These are phyloP conservation scores for Acanthochlamys bracteata DNA, from an alignment of 106 monocot genomes.

Conservation along the genomic window DNA sequence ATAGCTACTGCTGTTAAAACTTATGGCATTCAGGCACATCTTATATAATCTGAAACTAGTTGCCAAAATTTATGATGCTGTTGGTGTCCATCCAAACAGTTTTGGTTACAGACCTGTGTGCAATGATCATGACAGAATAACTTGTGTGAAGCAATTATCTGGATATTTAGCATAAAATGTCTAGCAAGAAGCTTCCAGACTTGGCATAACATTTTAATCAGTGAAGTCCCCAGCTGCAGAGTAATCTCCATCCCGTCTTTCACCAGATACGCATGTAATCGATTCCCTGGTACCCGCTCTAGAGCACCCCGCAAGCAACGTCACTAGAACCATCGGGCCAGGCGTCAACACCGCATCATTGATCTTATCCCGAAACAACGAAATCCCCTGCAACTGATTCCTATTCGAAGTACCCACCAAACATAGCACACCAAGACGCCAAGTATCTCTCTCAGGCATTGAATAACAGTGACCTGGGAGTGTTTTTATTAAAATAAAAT, in stretches of 20 bases:
- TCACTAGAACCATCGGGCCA: conserved; percentile 33
- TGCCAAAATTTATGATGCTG: no score
- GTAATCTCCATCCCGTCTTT: conserved; percentile 18
- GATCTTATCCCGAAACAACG: conserved; percentile 50
- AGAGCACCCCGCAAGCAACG: conserved; percentile 31
- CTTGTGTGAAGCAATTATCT: no score
- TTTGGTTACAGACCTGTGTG: no score
- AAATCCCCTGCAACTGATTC: conserved; percentile 14
- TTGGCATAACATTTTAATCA: conserved; percentile 56
- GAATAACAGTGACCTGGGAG: conserved; percentile 37
- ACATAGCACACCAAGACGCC: conserved; percentile 51
- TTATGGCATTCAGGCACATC: no score
- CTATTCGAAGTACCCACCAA: conserved; percentile 33
- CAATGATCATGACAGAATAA: no score
- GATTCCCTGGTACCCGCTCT: conserved; percentile 12
- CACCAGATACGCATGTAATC: conserved; percentile 35
- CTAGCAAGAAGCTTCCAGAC: conserved; percentile 36
- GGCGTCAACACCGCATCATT: conserved; percentile 10
- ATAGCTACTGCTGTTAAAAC: no score
- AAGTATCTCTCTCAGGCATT: conserved; percentile 44
- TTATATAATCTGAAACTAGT: no score
- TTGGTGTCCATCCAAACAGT: no score
- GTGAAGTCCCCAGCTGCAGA: conserved; percentile 36
- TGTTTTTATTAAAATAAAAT: no score
- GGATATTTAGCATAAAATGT: no score